A percentile compares a stretch with the other conserved stretches of the same genome.
These are phyloP conservation scores for Histomonas meleagridis DNA, from an alignment of 208 protist genomes.

Conservation along the genomic window DNA sequence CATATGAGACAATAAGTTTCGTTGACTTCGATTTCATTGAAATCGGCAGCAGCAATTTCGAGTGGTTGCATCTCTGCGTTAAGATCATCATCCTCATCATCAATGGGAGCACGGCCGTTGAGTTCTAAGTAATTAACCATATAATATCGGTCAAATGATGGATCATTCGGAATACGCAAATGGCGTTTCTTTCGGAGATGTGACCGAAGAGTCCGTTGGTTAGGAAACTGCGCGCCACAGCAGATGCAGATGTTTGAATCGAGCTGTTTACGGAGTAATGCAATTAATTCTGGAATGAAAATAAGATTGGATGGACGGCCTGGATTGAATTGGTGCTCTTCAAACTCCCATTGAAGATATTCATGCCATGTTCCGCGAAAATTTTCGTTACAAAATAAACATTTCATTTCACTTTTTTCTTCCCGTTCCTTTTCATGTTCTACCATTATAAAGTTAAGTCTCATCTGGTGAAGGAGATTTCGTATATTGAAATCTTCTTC, in stretches of 20 bases:
- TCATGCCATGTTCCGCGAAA: conserved; percentile 1
- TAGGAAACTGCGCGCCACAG: neutral
- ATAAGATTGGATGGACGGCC: neutral
- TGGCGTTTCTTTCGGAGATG: neutral
- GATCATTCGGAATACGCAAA: neutral
- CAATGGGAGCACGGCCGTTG: neutral
- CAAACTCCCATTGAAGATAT: conserved; percentile 5
- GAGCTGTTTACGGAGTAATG: neutral
- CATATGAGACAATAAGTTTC: conserved; percentile 21
- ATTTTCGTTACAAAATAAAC: neutral
- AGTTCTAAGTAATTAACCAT: conserved; percentile 28
- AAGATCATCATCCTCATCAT: neutral
- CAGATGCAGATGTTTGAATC: neutral
- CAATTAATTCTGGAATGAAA: neutral
- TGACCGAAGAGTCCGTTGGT: neutral
- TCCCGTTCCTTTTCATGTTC: conserved; percentile 3
- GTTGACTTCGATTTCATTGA: neutral
- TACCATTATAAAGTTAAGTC: neutral
- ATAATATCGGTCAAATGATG: neutral
- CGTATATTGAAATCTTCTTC: conserved; percentile 26
- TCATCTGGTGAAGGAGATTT: neutral
- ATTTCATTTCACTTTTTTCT: neutral
- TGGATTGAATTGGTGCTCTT: conserved; percentile 36
- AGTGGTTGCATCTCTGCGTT: neutral
- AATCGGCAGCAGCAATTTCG: neutral